Evolutionary conservation across 257 asterid species (phyloP).

Genomic region (Solanum lignicaule): DNA sequence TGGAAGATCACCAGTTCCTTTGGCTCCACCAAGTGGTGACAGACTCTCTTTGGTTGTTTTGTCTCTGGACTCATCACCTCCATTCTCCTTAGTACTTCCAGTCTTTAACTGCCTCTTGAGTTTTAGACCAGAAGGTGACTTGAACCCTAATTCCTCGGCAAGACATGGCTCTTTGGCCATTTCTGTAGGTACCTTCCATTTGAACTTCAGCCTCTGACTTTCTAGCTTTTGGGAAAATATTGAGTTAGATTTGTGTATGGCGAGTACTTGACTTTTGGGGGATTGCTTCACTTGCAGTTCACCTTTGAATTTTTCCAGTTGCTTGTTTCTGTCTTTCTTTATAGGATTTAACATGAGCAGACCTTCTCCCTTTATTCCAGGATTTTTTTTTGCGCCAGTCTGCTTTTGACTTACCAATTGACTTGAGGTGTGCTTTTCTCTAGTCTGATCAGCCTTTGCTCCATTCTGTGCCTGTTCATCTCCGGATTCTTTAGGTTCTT

Average conservation of each 20-base stretch:
- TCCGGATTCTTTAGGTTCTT: conserved; percentile 6
- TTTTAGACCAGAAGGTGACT: conserved; percentile 3
- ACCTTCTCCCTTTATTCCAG: conserved; percentile 5
- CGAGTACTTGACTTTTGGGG: conserved; percentile 3
- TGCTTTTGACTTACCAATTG: conserved; percentile 11
- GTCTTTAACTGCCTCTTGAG: conserved; percentile 1
- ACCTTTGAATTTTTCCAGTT: conserved; percentile 4
- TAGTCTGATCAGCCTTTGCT: background rate
- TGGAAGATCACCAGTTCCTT: background rate
- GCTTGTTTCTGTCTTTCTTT: conserved; percentile 7
- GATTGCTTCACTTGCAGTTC: conserved; percentile 12
- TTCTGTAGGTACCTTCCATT: background rate
- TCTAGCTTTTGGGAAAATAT: conserved; percentile 2
- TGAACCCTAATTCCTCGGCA: conserved; percentile 11
- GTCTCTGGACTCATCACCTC: background rate
- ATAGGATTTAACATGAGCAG: background rate
- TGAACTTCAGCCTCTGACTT: background rate
- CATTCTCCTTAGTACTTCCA: background rate
- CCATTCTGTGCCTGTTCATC: conserved; percentile 6
- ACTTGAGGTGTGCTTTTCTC: background rate
- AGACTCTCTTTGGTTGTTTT: background rate
- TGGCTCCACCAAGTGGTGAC: background rate
- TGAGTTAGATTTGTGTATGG: background rate
- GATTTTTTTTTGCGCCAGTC: background rate
- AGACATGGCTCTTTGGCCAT: conserved; percentile 7